A percentile compares a stretch with the other conserved stretches of the same genome.
These are phyloP conservation scores for Mimosa bimucronata DNA, from an alignment of 306 rosid species.

Conservation along the genomic window DNA sequence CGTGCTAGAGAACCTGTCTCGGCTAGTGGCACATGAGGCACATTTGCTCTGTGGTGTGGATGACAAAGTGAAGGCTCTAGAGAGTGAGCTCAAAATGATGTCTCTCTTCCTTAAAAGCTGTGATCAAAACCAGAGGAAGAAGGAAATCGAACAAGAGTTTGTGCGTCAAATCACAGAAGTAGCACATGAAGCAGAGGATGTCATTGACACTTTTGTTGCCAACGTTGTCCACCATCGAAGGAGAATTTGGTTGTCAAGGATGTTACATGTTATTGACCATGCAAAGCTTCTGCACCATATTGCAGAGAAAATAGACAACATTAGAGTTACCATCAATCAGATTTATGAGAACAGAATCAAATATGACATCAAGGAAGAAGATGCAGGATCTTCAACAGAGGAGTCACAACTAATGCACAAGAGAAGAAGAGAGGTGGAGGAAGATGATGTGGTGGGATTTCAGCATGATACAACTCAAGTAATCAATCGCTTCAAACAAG, in stretches of 20 bases:
- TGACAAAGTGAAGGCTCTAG: neutral
- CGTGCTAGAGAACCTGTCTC: neutral
- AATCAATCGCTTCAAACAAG: neutral
- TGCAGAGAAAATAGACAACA: neutral
- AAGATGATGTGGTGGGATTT: neutral
- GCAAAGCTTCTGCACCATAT: neutral
- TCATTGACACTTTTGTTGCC: neutral
- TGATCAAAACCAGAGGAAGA: neutral
- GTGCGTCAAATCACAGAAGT: neutral
- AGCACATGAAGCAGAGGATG: conserved; percentile 3
- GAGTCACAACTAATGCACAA: neutral
- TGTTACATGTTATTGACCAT: neutral
- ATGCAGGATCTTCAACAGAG: neutral
- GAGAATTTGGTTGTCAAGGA: neutral
- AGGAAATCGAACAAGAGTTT: neutral
- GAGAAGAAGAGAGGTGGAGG: neutral
- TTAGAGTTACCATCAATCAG: neutral
- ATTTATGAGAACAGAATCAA: neutral
- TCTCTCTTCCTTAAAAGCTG: neutral
- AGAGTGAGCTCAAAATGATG: neutral
- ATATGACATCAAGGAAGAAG: neutral
- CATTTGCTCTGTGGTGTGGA: neutral
- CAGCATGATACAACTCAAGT: neutral
- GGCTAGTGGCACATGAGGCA: neutral
- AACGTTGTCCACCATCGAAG: neutral